Base-by-base conservation (phyloP, 2,329 filamentous ascomycete species). In the Colletotrichum destructivum region DNA sequence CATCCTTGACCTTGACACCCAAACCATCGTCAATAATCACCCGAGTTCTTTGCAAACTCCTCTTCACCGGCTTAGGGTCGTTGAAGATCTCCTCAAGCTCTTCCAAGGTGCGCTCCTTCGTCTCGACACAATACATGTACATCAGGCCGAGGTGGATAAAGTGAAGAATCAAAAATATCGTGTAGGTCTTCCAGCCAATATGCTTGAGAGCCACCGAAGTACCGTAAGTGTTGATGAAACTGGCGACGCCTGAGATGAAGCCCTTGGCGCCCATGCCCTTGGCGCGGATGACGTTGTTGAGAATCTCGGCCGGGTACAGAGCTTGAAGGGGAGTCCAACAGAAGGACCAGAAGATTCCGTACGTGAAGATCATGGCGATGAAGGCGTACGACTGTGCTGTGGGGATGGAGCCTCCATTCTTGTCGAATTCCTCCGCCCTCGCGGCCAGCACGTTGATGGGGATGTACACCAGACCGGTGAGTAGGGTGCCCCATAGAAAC, bases 31-130 rank as follows among this genome's bases (percentile, higher is more conserved):
- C 67, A 1, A 67, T 59, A 1, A 74, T 51, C 2, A 75, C 68
- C 31, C 49, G 2, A 1, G 68, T 73, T 66, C 73, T 74, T 46
- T 74, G 73, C 26, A 71, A 57, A 63, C 73, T 74, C 38, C 63
- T 57, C 57, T 74, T 75, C 1, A 75, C 73, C 2, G 74, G 74
- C 51, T 74, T 67, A 0, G 68, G 63, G 5, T 75, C 87, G 69
- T 89, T 87, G 75, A 89, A 88, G 75, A 89, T 86, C 77, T 85
- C 85, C 61, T 87, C 87, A 51, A 89, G 81, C 76, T 89, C 87
- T 76, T 89, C 87, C 9, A 89, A 84, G 12, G 87, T 88, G 2
- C 85, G 83, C 21, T 86, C 87, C 63, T 83, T 83, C 16, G 87
- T 89, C 78, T 90, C 87, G 54, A 88, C 74, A 6, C 69, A 74